Evolutionary conservation across 2,329 filamentous ascomycete genomes (phyloP).

Genomic region (Talaromyces sp.): DNA sequence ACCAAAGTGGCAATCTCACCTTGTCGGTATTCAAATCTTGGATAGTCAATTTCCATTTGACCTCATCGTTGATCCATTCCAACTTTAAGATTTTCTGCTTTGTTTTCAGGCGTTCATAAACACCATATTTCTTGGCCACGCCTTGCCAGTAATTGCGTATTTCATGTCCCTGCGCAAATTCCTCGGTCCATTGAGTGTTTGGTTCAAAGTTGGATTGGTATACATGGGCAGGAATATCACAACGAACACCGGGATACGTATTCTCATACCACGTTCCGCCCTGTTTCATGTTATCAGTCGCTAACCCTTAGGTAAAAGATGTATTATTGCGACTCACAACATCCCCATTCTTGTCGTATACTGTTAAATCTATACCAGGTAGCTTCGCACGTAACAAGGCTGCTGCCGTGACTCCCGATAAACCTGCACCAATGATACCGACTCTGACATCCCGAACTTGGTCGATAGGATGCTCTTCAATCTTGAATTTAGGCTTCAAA

Average conservation of each 20-base stretch:
- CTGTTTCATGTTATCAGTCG: constrained; percentile 20
- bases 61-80: constrained; percentile 50
- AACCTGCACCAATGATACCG: constrained; percentile 59
- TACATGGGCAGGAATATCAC: constrained; percentile 64
- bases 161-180: constrained; percentile 62
- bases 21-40: constrained; percentile 30
- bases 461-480: constrained; percentile 46
- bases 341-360: constrained; percentile 64
- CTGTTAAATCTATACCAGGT: constrained; percentile 59
- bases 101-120: constrained; percentile 56
- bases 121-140: constrained; percentile 58
- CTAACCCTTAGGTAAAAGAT: not conserved
- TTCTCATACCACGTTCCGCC: constrained; percentile 47
- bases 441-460: constrained; percentile 49
- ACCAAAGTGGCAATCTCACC: constrained; percentile 12
- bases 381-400: constrained; percentile 64
- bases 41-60: constrained; percentile 53
- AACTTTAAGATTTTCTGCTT: constrained; percentile 52
- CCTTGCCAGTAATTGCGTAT: constrained; percentile 63
- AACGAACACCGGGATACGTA: constrained; percentile 60
- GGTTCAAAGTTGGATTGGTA: constrained; percentile 65
- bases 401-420: constrained; percentile 60
- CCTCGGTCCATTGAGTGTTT: constrained; percentile 64
- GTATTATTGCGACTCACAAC: constrained; percentile 48
- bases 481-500: constrained; percentile 24